Evolutionary conservation across 805 yeast species (phyloP).

Genomic region (Vanderwaltozyma yarrowii): DNA sequence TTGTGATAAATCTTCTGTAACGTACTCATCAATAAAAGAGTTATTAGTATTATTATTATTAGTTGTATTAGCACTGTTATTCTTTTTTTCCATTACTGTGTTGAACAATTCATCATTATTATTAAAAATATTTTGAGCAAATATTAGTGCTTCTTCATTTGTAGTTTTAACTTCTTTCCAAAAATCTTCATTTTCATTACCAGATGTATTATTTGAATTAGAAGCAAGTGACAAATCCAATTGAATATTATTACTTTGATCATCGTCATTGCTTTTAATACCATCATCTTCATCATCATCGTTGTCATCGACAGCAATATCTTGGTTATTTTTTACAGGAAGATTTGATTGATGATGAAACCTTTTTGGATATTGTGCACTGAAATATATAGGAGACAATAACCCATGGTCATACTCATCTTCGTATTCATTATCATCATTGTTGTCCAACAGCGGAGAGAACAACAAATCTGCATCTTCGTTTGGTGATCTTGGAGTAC

Average conservation of each 20-base stretch:
- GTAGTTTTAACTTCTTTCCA: slow-evolving; percentile 27
- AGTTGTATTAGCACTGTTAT: background rate
- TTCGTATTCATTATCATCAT: slow-evolving; percentile 13
- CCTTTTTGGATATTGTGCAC: slow-evolving; percentile 14
- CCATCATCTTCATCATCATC: background rate
- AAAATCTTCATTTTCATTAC: slow-evolving; percentile 18
- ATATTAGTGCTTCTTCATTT: slow-evolving; percentile 17
- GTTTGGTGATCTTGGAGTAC: slow-evolving; percentile 1
- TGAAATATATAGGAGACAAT: slow-evolving; percentile 7
- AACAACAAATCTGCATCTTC: slow-evolving; percentile 18
- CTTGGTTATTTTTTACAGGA: too few species aligned
- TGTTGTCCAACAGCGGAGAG: slow-evolving; percentile 15
- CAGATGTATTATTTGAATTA: background rate
- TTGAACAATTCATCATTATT: slow-evolving; percentile 2
- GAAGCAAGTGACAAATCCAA: background rate
- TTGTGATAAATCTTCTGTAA: slow-evolving; percentile 10
- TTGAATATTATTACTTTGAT: background rate
- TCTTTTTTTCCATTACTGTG: background rate
- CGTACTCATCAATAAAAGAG: slow-evolving; percentile 15
- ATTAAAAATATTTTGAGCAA: slow-evolving; percentile 1
- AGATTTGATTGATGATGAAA: slow-evolving; percentile 10
- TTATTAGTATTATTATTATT: background rate
- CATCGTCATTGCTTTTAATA: background rate
- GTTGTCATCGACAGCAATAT: background rate
- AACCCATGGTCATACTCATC: slow-evolving; percentile 15